These are phyloP conservation scores for Macadamia tetraphylla DNA, from an alignment of 164 flowering plant genomes.

Conservation along the genomic window DNA sequence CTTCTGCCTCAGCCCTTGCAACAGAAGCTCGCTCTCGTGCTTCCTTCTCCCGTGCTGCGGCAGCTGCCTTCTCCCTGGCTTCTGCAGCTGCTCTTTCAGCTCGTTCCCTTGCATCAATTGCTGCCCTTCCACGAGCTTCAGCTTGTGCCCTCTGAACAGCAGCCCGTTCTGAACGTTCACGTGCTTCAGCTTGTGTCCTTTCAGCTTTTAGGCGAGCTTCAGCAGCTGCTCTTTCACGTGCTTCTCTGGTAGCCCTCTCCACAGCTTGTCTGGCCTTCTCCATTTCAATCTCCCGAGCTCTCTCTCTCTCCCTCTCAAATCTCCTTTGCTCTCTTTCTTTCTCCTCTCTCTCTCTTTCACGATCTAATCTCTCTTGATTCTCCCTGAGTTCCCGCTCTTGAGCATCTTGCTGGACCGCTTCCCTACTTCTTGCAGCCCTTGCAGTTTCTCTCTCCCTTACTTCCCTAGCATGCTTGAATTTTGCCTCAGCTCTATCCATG, in stretches of 20 bases:
- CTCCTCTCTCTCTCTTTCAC: constrained; percentile 61
- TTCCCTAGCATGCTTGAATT: constrained; percentile 77
- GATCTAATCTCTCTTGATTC: constrained; percentile 53
- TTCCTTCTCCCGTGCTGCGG: constrained; percentile 12
- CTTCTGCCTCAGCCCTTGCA: constrained; percentile 55
- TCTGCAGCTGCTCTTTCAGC: constrained; percentile 85
- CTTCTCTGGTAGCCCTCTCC: constrained; percentile 81
- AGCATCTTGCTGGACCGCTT: constrained; percentile 27
- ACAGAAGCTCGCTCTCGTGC: constrained; percentile 45
- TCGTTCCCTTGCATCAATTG: constrained; percentile 70
- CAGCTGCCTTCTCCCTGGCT: constrained; percentile 55
- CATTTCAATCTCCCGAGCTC: constrained; percentile 32
- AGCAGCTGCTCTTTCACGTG: constrained; percentile 67
- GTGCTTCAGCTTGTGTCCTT: constrained; percentile 53
- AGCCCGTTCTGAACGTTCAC: constrained; percentile 73
- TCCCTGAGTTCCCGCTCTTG: constrained; percentile 48
- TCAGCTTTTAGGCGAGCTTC: constrained; percentile 69
- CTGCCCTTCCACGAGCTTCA: constrained; percentile 91
- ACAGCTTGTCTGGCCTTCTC: constrained; percentile 80
- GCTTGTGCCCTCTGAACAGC: constrained; percentile 91
- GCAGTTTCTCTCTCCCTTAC: constrained; percentile 72
- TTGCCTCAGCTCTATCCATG: constrained; percentile 90
- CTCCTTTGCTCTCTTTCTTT: constrained; percentile 56
- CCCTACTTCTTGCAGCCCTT: constrained; percentile 58
- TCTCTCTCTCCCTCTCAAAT: constrained; percentile 50